A percentile compares a stretch with the other conserved stretches of the same genome.
Conservation (phyloP, 2,329 filamentous ascomycete species). For the Pseudogymnoascus sp. region DNA sequence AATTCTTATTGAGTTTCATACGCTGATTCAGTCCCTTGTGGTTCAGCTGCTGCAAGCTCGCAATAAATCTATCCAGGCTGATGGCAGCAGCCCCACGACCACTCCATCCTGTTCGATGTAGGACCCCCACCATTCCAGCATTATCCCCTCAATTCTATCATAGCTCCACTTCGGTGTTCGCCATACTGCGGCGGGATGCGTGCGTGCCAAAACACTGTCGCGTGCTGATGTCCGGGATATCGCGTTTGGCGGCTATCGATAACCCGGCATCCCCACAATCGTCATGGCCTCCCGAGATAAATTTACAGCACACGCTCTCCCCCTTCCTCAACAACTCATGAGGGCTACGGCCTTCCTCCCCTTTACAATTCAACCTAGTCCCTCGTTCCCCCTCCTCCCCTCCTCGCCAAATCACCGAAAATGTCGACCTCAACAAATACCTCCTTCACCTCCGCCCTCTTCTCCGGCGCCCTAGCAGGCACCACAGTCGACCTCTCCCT, state of each 20-base stretch:
- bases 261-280: conserved; percentile 9
- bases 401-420: background rate
- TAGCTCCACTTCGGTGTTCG: background rate
- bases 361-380: background rate
- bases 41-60: background rate
- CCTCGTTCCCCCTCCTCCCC: background rate
- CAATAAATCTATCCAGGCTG: conserved; percentile 1
- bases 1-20: conserved; percentile 6
- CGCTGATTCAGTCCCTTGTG: conserved; percentile 7
- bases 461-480: conserved; percentile 85
- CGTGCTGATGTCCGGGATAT: conserved; percentile 11
- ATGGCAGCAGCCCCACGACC: conserved; percentile 2
- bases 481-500: conserved; percentile 95
- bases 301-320: background rate
- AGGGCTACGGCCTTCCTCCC: conserved; percentile 11
- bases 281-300: conserved; percentile 9
- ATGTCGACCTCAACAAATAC: conserved; percentile 29
- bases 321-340: background rate
- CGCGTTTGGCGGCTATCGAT: conserved; percentile 13
- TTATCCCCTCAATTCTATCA: background rate
- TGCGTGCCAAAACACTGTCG: background rate
- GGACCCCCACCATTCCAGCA: conserved; percentile 10
- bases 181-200: background rate
- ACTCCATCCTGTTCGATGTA: conserved; percentile 6
- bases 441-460: conserved; percentile 54